Evolutionary conservation across 441 rosid genomes (phyloP).

Genomic region (Gossypium aridum): DNA sequence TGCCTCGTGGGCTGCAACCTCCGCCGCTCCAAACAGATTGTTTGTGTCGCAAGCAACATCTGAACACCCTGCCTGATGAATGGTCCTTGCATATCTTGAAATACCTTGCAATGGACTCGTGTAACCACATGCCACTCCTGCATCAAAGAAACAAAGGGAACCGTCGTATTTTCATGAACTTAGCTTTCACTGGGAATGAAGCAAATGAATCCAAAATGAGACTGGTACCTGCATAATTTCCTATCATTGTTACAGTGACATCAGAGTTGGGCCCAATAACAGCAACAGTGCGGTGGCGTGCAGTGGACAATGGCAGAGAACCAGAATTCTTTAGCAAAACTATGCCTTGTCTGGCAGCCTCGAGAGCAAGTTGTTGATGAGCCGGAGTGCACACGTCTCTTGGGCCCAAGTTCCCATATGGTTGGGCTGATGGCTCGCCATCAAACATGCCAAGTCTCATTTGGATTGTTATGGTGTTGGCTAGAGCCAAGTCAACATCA

Average conservation of each 20-base stretch:
- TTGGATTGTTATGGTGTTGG: conserved; percentile 56
- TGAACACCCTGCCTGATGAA: conserved; percentile 50
- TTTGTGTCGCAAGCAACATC: conserved; percentile 34
- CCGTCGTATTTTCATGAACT: background rate
- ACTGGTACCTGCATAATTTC: conserved; percentile 57
- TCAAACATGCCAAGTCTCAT: conserved; percentile 79
- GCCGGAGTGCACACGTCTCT: conserved; percentile 48
- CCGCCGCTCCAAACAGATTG: conserved; percentile 36
- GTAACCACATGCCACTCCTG: conserved; percentile 55
- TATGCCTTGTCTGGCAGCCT: conserved; percentile 73
- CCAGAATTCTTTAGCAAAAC: conserved; percentile 48
- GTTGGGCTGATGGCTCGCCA: conserved; percentile 47
- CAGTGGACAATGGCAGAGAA: conserved; percentile 40
- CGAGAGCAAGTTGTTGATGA: conserved; percentile 50
- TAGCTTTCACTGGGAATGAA: background rate
- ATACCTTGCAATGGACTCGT: conserved; percentile 57
- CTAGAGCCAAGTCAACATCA: conserved; percentile 52
- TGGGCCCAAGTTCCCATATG: conserved; percentile 57
- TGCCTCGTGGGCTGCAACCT: conserved; percentile 42
- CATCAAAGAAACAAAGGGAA: background rate
- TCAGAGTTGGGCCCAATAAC: conserved; percentile 75
- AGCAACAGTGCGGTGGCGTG: conserved; percentile 43
- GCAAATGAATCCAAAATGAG: background rate
- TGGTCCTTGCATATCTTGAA: conserved; percentile 39
- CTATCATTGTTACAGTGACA: conserved; percentile 61